phyloP scores from a whole-genome alignment of 2,329 filamentous ascomycete species.

The Dactylella cylindrospora region DNA sequence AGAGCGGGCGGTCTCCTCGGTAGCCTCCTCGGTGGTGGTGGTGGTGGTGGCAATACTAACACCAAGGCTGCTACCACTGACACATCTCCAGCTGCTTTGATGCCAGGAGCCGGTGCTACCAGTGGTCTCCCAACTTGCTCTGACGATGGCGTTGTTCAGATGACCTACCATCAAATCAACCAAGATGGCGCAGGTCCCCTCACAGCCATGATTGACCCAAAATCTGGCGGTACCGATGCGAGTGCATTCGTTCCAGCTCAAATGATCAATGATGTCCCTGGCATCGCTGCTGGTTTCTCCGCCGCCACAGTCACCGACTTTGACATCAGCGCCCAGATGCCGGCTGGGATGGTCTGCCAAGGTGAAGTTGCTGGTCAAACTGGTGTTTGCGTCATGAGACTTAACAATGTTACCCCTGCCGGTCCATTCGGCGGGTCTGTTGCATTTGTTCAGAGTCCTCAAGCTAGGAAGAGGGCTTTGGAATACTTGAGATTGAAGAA shows the following conservation, averaged over 20 bases:
- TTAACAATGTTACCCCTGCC: slow-evolving; percentile 64
- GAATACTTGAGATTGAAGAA: slow-evolving; percentile 55
- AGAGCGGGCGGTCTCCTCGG: slow-evolving; percentile 50
- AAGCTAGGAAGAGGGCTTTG: slow-evolving; percentile 64
- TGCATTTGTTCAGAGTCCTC: slow-evolving; percentile 64
- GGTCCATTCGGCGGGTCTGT: slow-evolving; percentile 69
- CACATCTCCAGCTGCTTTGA: slow-evolving; percentile 57
- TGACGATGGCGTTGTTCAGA: slow-evolving; percentile 63
- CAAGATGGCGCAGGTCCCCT: slow-evolving; percentile 69
- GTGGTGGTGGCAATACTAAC: slow-evolving; percentile 50
- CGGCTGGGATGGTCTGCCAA: slow-evolving; percentile 66
- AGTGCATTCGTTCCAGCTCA: slow-evolving; percentile 63
- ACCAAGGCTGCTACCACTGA: slow-evolving; percentile 54
- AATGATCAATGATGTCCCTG: slow-evolving; percentile 65
- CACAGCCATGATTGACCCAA: slow-evolving; percentile 62
- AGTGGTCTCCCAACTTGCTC: slow-evolving; percentile 63
- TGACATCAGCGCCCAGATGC: slow-evolving; percentile 66
- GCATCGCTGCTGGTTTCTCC: slow-evolving; percentile 61
- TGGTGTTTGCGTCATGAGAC: slow-evolving; percentile 66
- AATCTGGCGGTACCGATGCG: slow-evolving; percentile 64
- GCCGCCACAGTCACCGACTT: slow-evolving; percentile 65
- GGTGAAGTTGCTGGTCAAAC: slow-evolving; percentile 61
- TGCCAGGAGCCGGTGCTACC: slow-evolving; percentile 59
- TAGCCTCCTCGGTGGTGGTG: slow-evolving; percentile 47
- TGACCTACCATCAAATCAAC: slow-evolving; percentile 71